Base-by-base conservation (phyloP, 1,284 basidiomycete genomes). In the Mycena sp. region DNA sequence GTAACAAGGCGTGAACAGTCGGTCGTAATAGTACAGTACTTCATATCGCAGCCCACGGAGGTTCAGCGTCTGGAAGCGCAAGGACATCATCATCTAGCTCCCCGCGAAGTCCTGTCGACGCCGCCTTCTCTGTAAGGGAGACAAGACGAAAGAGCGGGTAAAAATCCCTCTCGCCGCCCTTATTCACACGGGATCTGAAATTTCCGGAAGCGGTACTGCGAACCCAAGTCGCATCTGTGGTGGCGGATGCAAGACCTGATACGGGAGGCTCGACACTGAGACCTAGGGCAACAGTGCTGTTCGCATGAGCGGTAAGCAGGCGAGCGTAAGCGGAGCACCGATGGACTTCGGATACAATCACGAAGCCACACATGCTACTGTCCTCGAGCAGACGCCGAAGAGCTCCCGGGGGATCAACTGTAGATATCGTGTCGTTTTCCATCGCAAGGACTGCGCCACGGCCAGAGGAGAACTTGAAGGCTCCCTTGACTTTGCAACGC, bases 281-380 rank as follows among this genome's bases (percentile, higher is more conserved):
- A 5, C 73, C 73, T 19, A 76, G 58, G 14, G 69, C 69, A 30
- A 76, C 50, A 16, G 67, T 67, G 25, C 55, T 63, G 12, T 56
- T 62, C 6, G 17, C 59, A n/a, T 67, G 29, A 2, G 70, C 45
- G 10, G 72, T 64, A n/a, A 74, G 70, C 49, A 71, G 67, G 12
- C 73, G 72, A 6, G 74, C 74, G 61, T 73, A 76, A 6, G 74
- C 73, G 5, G 72, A 68, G 62, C 72, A 74, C 12, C 57, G 54
- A 58, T 76, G 75, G 12, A 73, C 72, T 57, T 76, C 72, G 14
- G 75, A 74, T 12, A 76, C 74, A 49, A 75, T 59, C 32, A 74
- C 74, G 26, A 58, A 46, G 21, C 64, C 69, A 26, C 65, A 67
- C 50, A 72, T 69, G 6, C 45, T 58, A 1, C 65, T 16, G 30